Base-by-base conservation (phyloP, 768 basidiomycete genomes). In the Crucibulum laeve region DNA sequence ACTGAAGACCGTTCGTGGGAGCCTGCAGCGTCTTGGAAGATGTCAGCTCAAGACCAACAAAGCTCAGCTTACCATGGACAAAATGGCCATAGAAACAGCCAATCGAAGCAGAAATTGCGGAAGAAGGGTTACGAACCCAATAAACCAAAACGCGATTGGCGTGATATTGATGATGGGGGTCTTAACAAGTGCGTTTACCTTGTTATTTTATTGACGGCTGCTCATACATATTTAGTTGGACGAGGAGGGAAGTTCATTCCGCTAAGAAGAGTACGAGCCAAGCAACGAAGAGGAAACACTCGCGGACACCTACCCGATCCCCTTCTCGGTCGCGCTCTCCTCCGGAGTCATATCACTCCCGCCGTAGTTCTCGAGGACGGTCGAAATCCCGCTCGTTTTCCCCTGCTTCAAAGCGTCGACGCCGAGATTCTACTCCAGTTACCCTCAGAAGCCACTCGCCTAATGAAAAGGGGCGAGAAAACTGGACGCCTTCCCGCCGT, bases 1-100 rank as follows among this genome's bases (percentile, higher is more conserved):
- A 28, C 56, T 15, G 74, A 76, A 56, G 78, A 83, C 40, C 76
- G 85, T 39, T 65, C 79, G 45, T 87, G 85, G 85, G 83, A 85
- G 51, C 84, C 85, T 45, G 82, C 81, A 26, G 75, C 81, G 19
- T 71, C 75, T 4, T 87, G 85, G 85, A 74, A 81, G 46, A 58
- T 75, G 40, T 70, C 71, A 26, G 64, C 61, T 19, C 67, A 65
- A 17, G 50, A 55, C 22, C 62, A 77, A 42, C 70, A 72, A 38
- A n/a, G n/a, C n/a, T n/a, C n/a, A n/a, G 63, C 68, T 18, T 56
- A 59, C 18, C 68, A 67, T 40, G 58, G 62, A 26, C 67, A 71
- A 51, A 63, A 64, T 44, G 59, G 56, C 37, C 65, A 68, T 35
- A 61, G 65, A 26, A 55, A 56, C 49, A 63, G 59, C 49, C 53